Conservation (phyloP, 2,329 filamentous ascomycete species). For the Canariomyces notabilis region DNA sequence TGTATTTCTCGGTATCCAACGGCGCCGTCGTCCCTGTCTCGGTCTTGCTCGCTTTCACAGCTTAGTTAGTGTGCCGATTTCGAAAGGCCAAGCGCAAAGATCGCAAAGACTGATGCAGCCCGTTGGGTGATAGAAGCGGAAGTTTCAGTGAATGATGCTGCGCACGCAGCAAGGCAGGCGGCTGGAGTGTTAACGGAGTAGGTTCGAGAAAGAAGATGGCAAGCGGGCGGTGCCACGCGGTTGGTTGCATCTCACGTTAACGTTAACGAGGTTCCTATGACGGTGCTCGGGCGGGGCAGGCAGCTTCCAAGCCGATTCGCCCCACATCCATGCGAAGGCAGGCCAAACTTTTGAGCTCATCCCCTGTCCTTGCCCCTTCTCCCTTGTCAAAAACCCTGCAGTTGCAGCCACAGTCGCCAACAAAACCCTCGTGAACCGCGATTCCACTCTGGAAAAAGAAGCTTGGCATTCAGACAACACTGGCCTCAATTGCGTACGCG, state of each 20-base stretch:
- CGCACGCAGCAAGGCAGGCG: background rate
- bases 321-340: conserved; percentile 1
- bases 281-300: conserved; percentile 1
- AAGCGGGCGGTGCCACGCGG: conserved; percentile 18
- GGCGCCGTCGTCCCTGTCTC: background rate
- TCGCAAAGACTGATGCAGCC: no score
- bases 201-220: background rate
- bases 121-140: no score
- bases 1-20: background rate
- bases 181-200: no score
- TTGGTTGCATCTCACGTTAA: conserved; percentile 13
- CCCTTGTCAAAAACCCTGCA: background rate
- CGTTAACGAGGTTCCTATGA: no score
- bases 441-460: no score
- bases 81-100: no score
- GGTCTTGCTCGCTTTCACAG: conserved; percentile 3
- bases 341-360: conserved; percentile 1
- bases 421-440: no score
- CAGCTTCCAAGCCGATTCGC: conserved; percentile 10
- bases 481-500: conserved; percentile 18
- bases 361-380: conserved; percentile 3
- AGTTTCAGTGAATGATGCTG: no score
- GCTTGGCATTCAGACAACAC: conserved; percentile 4
- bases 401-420: no score
- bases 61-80: no score